Percentiles rank a stretch among this genome's conserved stretches.
These are phyloP conservation scores for Ustilago nuda DNA, from an alignment of 1,284 basidiomycete genomes.

Conservation along the genomic window DNA sequence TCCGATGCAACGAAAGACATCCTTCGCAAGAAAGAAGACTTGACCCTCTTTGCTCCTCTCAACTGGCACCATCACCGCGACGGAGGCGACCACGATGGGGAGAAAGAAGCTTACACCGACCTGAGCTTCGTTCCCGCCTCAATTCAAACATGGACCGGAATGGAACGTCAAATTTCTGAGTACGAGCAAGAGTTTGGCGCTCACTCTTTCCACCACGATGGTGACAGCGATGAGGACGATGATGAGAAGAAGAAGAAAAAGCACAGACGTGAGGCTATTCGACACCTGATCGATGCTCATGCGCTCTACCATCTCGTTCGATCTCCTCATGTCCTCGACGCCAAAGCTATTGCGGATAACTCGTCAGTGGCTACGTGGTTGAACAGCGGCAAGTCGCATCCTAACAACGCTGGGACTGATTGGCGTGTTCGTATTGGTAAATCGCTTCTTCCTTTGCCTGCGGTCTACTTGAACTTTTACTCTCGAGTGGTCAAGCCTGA, in stretches of 20 bases:
- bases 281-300: slow-evolving; percentile 74
- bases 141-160: slow-evolving; percentile 35
- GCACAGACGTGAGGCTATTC: slow-evolving; percentile 72
- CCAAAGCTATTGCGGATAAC: slow-evolving; percentile 73
- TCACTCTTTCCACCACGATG: slow-evolving; percentile 9
- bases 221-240: slow-evolving; percentile 19
- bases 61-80: slow-evolving; percentile 56
- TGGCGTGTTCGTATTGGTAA: slow-evolving; percentile 75
- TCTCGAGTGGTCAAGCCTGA: slow-evolving; percentile 72
- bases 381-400: slow-evolving; percentile 45
- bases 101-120: slow-evolving; percentile 22
- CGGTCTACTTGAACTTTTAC: slow-evolving; percentile 74
- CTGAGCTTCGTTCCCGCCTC: slow-evolving; percentile 34
- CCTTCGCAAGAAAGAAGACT: slow-evolving; percentile 41
- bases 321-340: slow-evolving; percentile 68
- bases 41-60: slow-evolving; percentile 60
- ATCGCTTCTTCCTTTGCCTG: slow-evolving; percentile 69
- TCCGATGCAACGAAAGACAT: slow-evolving; percentile 56
- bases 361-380: slow-evolving; percentile 76
- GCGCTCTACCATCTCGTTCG: slow-evolving; percentile 77
- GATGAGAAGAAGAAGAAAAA: slow-evolving; percentile 74
- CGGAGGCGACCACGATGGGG: slow-evolving; percentile 20
- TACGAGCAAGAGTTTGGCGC: slow-evolving; percentile 28
- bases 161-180: slow-evolving; percentile 42
- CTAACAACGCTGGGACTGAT: slow-evolving; percentile 72